phyloP scores from a whole-genome alignment of 257 asterid genomes.

The Asclepias syriaca region DNA sequence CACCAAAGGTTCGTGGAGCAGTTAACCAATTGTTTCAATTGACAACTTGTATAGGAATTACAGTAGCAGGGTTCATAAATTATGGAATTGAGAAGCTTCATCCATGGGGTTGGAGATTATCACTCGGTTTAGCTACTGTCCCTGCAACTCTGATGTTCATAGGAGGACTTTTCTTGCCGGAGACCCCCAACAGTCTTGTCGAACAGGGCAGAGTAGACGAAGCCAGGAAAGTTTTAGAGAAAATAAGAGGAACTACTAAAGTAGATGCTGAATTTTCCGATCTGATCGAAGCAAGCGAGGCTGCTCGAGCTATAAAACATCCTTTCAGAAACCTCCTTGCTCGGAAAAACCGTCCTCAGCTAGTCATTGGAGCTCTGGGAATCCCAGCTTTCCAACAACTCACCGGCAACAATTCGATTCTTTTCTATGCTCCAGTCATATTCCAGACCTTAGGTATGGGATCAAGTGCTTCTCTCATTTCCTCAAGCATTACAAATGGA shows the following conservation, averaged over 20 bases:
- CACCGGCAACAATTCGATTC: conserved; percentile 71
- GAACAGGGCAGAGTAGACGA: conserved; percentile 62
- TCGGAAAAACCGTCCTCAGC: conserved; percentile 57
- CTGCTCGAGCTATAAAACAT: conserved; percentile 51
- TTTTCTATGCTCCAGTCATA: conserved; percentile 72
- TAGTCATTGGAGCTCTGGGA: conserved; percentile 51
- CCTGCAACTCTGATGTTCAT: conserved; percentile 59
- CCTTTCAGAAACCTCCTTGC: conserved; percentile 55
- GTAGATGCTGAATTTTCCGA: conserved; percentile 70
- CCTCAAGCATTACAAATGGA: conserved; percentile 53
- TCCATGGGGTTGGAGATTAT: conserved; percentile 82
- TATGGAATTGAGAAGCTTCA: conserved; percentile 45
- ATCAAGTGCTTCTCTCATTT: conserved; percentile 45
- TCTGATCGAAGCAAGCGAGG: conserved; percentile 57
- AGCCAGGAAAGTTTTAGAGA: conserved; percentile 43
- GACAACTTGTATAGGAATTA: conserved; percentile 59
- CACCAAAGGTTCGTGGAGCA: conserved; percentile 64
- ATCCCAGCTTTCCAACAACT: conserved; percentile 84
- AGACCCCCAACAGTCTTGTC: conserved; percentile 74
- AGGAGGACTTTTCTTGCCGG: conserved; percentile 68
- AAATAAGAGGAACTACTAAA: conserved; percentile 54
- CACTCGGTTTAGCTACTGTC: conserved; percentile 63
- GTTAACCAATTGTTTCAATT: conserved; percentile 67
- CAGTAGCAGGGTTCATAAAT: conserved; percentile 56
- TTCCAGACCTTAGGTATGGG: conserved; percentile 83